phyloP scores from a whole-genome alignment of 257 asterid genomes.

The Ehretia macrophylla region DNA sequence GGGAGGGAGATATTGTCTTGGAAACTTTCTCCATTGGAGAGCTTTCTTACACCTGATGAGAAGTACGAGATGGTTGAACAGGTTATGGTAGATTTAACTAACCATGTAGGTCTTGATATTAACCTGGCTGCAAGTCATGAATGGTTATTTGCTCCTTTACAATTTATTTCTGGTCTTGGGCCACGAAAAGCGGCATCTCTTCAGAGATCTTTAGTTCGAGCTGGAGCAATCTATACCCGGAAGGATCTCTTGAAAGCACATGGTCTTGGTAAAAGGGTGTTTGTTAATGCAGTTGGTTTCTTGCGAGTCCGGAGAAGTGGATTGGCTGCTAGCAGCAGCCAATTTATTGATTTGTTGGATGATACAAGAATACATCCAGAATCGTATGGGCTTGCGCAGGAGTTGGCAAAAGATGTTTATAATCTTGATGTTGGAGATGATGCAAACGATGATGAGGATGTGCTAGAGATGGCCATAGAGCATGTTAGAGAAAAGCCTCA shows the following conservation, averaged over 20 bases:
- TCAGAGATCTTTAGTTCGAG: slow-evolving; percentile 79
- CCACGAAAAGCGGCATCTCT: slow-evolving; percentile 92
- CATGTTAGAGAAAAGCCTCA: slow-evolving; percentile 90
- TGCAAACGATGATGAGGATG: slow-evolving; percentile 75
- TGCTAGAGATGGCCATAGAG: slow-evolving; percentile 91
- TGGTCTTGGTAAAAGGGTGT: slow-evolving; percentile 85
- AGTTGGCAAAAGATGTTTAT: slow-evolving; percentile 88
- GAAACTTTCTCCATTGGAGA: slow-evolving; percentile 82
- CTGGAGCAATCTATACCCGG: slow-evolving; percentile 80
- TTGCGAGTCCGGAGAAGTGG: slow-evolving; percentile 87
- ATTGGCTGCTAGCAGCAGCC: slow-evolving; percentile 76
- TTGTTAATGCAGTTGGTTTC: slow-evolving; percentile 91
- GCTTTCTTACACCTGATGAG: slow-evolving; percentile 91
- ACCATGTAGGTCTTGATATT: slow-evolving; percentile 89
- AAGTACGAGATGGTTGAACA: slow-evolving; percentile 84
- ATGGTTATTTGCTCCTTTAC: slow-evolving; percentile 93
- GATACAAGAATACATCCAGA: slow-evolving; percentile 97
- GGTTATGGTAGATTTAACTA: slow-evolving; percentile 89
- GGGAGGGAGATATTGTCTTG: slow-evolving; percentile 91
- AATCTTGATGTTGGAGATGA: slow-evolving; percentile 69
- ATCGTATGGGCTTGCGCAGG: slow-evolving; percentile 83
- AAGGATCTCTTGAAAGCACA: slow-evolving; percentile 78
- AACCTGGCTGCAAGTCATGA: slow-evolving; percentile 58
- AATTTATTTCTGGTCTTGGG: slow-evolving; percentile 91
- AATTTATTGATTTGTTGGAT: slow-evolving; percentile 79